phyloP scores from a whole-genome alignment of 345 rosid genomes.

The Hibiscus syriacus region DNA sequence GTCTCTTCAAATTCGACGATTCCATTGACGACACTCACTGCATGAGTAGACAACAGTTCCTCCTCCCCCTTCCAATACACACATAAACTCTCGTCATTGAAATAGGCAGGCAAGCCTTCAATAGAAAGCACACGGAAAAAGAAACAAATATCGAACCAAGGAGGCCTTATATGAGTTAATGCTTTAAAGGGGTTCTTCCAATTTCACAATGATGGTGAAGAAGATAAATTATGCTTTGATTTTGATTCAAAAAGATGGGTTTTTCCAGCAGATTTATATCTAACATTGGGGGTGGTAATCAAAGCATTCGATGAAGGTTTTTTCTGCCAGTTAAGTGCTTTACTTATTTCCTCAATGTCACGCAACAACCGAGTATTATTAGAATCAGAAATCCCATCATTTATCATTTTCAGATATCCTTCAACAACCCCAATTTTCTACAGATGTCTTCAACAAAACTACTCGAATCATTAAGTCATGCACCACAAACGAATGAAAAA shows the following conservation, averaged over 20 bases:
- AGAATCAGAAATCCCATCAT: conserved; percentile 24
- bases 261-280: conserved; percentile 41
- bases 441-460: not conserved
- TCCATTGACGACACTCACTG: conserved; percentile 40
- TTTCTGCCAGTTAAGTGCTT: conserved; percentile 49
- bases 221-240: conserved; percentile 18
- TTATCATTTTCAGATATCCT: conserved; percentile 20
- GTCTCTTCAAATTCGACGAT: conserved; percentile 63
- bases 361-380: conserved; percentile 46
- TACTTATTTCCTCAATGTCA: conserved; percentile 72
- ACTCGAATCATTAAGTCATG: no score
- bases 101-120: conserved; percentile 51
- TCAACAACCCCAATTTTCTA: not conserved
- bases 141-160: conserved; percentile 53
- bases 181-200: conserved; percentile 85
- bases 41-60: conserved; percentile 38
- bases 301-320: conserved; percentile 30
- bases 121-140: conserved; percentile 68
- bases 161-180: conserved; percentile 46
- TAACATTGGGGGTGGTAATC: conserved; percentile 28
- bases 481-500: no score
- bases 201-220: conserved; percentile 38
- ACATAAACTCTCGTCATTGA: conserved; percentile 37
- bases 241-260: conserved; percentile 19
- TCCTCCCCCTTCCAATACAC: conserved; percentile 70